These are phyloP conservation scores for Hymenoscyphus fructigenus DNA, from an alignment of 2,329 filamentous ascomycete species.

Conservation along the genomic window DNA sequence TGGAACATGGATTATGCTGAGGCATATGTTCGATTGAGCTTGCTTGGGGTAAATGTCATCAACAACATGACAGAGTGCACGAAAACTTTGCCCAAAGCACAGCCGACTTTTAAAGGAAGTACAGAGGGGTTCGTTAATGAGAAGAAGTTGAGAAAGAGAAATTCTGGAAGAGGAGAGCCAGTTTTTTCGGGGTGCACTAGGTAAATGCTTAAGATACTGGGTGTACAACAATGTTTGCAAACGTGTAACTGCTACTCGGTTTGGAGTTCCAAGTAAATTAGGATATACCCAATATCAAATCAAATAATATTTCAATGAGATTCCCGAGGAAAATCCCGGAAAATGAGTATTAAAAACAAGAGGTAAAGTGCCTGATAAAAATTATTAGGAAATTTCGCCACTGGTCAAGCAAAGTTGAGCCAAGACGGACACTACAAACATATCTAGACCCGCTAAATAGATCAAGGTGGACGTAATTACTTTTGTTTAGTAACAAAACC, in stretches of 20 bases:
- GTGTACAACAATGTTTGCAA: neutral
- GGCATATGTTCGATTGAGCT: constrained; percentile 53
- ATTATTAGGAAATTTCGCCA: too few species aligned
- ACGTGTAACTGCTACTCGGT: neutral
- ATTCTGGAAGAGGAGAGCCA: neutral
- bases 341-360: too few species aligned
- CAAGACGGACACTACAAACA: too few species aligned
- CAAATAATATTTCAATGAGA: too few species aligned
- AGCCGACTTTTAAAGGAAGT: neutral
- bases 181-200: neutral
- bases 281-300: too few species aligned
- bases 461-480: too few species aligned
- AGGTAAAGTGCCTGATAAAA: too few species aligned
- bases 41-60: constrained; percentile 57
- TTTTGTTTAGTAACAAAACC: too few species aligned
- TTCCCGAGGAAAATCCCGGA: too few species aligned
- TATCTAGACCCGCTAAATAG: too few species aligned
- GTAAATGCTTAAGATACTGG: neutral
- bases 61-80: constrained; percentile 56
- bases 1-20: constrained; percentile 52
- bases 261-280: neutral
- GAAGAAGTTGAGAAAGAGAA: neutral
- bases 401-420: too few species aligned
- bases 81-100: constrained; percentile 46
- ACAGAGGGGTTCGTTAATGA: neutral